A percentile compares a stretch with the other conserved stretches of the same genome.
phyloP scores from a whole-genome alignment of 1,284 basidiomycete species.

The Ustilago curta region DNA sequence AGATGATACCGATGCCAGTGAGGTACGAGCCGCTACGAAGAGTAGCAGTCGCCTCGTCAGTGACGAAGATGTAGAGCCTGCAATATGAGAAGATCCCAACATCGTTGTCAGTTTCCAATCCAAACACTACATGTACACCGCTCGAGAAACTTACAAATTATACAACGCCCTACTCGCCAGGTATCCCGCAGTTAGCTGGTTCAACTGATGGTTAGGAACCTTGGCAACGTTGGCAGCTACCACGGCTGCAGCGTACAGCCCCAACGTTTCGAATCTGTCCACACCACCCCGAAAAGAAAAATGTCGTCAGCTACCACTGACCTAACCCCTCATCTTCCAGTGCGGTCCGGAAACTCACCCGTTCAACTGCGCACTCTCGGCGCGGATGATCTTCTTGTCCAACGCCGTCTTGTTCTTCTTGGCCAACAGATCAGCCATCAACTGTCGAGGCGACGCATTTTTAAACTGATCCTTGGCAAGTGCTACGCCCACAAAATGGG shows the following conservation, averaged over 20 bases:
- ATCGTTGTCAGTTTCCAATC: neutral
- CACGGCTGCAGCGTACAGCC: constrained; percentile 40
- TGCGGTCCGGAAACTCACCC: constrained; percentile 5
- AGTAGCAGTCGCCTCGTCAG: constrained; percentile 17
- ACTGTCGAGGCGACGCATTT: constrained; percentile 35
- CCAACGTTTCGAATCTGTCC: constrained; percentile 35
- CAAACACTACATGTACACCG: no score
- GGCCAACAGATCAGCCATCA: constrained; percentile 37
- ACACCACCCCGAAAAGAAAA: neutral
- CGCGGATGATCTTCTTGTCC: constrained; percentile 46
- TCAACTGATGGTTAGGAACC: constrained; percentile 54
- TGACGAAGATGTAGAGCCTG: constrained; percentile 45
- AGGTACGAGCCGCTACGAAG: constrained; percentile 34
- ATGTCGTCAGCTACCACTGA: neutral
- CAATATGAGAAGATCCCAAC: neutral
- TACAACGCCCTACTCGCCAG: constrained; percentile 50
- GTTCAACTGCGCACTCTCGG: constrained; percentile 42
- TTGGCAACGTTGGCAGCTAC: constrained; percentile 57
- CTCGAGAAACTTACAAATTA: constrained; percentile 42
- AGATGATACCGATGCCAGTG: constrained; percentile 46
- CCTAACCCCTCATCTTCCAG: neutral
- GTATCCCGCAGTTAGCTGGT: constrained; percentile 50
- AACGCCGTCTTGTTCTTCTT: constrained; percentile 44
- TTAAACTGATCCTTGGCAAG: constrained; percentile 32
- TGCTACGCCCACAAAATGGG: constrained; percentile 25